phyloP scores from a whole-genome alignment of 306 rosid species.

The Dryas alaskensis region DNA sequence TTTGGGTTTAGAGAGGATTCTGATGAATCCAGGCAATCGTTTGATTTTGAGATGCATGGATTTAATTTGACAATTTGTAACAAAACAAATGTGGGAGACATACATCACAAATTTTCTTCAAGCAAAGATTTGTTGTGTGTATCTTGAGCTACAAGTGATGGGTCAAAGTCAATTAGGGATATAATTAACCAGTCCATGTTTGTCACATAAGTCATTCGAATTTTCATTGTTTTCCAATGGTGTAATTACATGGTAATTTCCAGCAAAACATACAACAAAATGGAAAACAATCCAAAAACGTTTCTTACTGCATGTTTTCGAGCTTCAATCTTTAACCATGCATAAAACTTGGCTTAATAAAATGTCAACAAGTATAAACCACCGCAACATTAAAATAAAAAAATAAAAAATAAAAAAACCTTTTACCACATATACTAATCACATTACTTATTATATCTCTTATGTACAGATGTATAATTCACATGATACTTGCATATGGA shows the following conservation, averaged over 20 bases:
- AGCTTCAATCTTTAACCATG: not conserved
- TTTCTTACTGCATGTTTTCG: not conserved
- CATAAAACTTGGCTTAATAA: not conserved
- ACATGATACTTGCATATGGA: too few relatives aligned
- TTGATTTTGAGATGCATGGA: slow-evolving; percentile 24
- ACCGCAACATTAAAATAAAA: too few relatives aligned
- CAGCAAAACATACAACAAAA: not conserved
- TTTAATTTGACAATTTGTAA: not conserved
- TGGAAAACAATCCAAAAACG: not conserved
- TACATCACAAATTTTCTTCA: slow-evolving; percentile 41
- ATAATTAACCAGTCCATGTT: slow-evolving; percentile 26
- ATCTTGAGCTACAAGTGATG: slow-evolving; percentile 42
- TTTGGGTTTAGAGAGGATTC: slow-evolving; percentile 26
- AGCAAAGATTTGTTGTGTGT: slow-evolving; percentile 46
- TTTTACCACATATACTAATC: too few relatives aligned
- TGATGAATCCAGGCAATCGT: slow-evolving; percentile 19
- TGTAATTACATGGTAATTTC: not conserved
- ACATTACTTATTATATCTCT: too few relatives aligned
- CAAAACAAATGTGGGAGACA: slow-evolving; percentile 41
- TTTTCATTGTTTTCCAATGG: not conserved
- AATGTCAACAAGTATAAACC: not conserved
- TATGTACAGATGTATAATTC: too few relatives aligned
- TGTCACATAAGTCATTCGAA: slow-evolving; percentile 13
- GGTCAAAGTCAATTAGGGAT: slow-evolving; percentile 37
- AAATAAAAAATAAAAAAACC: too few relatives aligned